Percentiles rank a stretch among this genome's conserved stretches.
These are phyloP conservation scores for Yamadazyma endophytica DNA, from an alignment of 805 yeast genomes.

Conservation along the genomic window DNA sequence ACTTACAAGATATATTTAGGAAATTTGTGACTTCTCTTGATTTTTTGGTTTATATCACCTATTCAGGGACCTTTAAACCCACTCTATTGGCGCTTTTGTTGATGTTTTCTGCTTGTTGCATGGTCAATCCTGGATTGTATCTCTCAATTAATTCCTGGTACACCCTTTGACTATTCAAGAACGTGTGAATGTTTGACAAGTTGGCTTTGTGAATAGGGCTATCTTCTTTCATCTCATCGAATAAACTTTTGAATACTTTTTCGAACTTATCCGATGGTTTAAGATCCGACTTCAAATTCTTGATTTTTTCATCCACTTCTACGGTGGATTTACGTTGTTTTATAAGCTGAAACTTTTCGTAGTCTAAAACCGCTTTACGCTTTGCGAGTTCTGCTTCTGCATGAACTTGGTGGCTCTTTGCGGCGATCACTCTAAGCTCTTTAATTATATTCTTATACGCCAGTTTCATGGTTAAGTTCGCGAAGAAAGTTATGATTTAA, in stretches of 20 bases:
- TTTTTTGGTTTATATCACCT: background rate
- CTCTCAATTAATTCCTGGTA: constrained; percentile 78
- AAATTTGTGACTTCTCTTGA: background rate
- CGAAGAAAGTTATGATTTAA: too few species aligned
- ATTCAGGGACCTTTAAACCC: constrained; percentile 55
- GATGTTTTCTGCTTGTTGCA: constrained; percentile 75
- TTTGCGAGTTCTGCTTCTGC: constrained; percentile 38
- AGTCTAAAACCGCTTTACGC: constrained; percentile 43
- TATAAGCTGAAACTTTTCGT: constrained; percentile 44
- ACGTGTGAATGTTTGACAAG: constrained; percentile 56
- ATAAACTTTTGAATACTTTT: constrained; percentile 7
- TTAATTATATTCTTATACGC: constrained; percentile 21
- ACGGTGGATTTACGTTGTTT: constrained; percentile 30
- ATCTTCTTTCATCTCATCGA: constrained; percentile 5
- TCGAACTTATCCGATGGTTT: constrained; percentile 10
- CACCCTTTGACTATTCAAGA: constrained; percentile 66
- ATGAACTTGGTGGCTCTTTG: constrained; percentile 33
- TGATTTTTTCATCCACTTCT: constrained; percentile 28
- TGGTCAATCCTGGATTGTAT: constrained; percentile 79
- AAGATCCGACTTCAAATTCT: constrained; percentile 13
- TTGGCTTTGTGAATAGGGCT: constrained; percentile 20
- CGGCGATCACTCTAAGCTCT: constrained; percentile 38
- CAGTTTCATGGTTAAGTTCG: constrained; percentile 9
- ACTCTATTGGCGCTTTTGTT: constrained; percentile 80
- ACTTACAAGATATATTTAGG: background rate